Evolutionary conservation across 208 protist genomes (phyloP).

Genomic region (Lotmaria passim): DNA sequence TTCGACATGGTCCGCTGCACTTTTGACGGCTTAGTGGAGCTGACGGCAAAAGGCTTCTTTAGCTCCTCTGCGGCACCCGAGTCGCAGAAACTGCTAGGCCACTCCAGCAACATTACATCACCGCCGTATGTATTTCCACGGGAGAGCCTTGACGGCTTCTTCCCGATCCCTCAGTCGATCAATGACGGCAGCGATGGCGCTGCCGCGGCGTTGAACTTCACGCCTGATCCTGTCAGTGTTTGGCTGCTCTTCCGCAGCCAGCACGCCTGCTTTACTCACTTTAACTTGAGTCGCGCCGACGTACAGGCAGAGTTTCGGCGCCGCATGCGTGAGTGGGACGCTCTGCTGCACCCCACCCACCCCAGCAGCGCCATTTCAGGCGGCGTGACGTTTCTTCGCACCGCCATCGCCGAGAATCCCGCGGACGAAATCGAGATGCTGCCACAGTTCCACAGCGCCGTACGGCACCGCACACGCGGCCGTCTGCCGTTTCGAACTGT

Average conservation of each 20-base stretch:
- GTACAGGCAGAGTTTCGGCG: constrained; percentile 54
- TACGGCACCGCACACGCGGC: constrained; percentile 47
- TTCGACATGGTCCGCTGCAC: constrained; percentile 88
- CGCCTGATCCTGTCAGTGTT: constrained; percentile 65
- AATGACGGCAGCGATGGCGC: not conserved
- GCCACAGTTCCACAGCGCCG: constrained; percentile 53
- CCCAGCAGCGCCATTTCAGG: not conserved
- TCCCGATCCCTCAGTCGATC: not conserved
- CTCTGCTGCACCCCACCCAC: constrained; percentile 4
- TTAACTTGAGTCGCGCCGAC: constrained; percentile 67
- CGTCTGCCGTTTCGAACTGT: constrained; percentile 71
- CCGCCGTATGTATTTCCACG: constrained; percentile 12
- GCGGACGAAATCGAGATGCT: constrained; percentile 67
- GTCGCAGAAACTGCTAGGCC: not conserved
- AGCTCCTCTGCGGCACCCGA: constrained; percentile 5
- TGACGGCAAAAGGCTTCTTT: constrained; percentile 55
- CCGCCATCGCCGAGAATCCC: constrained; percentile 68
- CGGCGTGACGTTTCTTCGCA: constrained; percentile 80
- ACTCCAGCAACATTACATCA: not conserved
- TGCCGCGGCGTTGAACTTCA: constrained; percentile 26
- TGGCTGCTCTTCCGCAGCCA: constrained; percentile 82
- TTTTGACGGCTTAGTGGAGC: constrained; percentile 77
- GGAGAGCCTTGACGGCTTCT: constrained; percentile 20
- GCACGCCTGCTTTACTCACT: constrained; percentile 86
- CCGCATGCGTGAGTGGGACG: constrained; percentile 65